Conservation (phyloP, 495 filamentous ascomycete species). For the Talaromyces thailandensis region DNA sequence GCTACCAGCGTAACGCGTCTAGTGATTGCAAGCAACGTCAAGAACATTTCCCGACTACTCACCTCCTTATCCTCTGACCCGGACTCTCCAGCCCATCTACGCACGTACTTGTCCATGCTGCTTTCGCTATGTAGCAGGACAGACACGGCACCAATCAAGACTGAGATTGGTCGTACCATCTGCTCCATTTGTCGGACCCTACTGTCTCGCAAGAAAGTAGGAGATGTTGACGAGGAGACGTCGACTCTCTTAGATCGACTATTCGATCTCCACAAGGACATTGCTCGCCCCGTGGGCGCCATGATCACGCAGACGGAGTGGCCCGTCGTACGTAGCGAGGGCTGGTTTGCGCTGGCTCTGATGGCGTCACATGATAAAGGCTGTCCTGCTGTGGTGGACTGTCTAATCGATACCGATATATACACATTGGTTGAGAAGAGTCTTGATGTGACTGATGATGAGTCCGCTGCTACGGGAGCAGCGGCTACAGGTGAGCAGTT, state of each 20-base stretch:
- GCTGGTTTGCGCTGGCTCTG: slow-evolving; percentile 65
- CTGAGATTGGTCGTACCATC: slow-evolving; percentile 61
- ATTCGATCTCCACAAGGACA: slow-evolving; percentile 38
- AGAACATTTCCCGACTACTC: slow-evolving; percentile 46
- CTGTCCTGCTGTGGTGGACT: slow-evolving; percentile 36
- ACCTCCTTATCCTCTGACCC: slow-evolving; percentile 26
- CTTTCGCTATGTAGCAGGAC: slow-evolving; percentile 48
- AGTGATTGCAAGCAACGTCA: slow-evolving; percentile 47
- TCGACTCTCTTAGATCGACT: slow-evolving; percentile 33
- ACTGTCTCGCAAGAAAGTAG: slow-evolving; percentile 24
- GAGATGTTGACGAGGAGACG: slow-evolving; percentile 15
- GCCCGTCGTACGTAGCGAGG: slow-evolving; percentile 61
- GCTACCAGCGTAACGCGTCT: slow-evolving; percentile 60
- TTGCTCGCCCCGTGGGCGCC: slow-evolving; percentile 46
- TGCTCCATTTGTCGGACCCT: slow-evolving; percentile 56
- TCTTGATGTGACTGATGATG: slow-evolving; percentile 27
- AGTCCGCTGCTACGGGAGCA: not conserved
- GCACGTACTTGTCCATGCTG: slow-evolving; percentile 52
- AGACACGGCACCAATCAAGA: slow-evolving; percentile 56
- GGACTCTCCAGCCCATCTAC: slow-evolving; percentile 26
- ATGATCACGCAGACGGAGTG: slow-evolving; percentile 62
- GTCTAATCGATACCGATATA: slow-evolving; percentile 39
- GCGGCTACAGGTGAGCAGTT: slow-evolving; percentile 15
- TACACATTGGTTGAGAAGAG: slow-evolving; percentile 38
- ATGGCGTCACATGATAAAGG: slow-evolving; percentile 49